Evolutionary conservation across 2,329 filamentous ascomycete genomes (phyloP), one percentile per base, ranked within the genome.

Genomic region (Diatrype stigma): DNA sequence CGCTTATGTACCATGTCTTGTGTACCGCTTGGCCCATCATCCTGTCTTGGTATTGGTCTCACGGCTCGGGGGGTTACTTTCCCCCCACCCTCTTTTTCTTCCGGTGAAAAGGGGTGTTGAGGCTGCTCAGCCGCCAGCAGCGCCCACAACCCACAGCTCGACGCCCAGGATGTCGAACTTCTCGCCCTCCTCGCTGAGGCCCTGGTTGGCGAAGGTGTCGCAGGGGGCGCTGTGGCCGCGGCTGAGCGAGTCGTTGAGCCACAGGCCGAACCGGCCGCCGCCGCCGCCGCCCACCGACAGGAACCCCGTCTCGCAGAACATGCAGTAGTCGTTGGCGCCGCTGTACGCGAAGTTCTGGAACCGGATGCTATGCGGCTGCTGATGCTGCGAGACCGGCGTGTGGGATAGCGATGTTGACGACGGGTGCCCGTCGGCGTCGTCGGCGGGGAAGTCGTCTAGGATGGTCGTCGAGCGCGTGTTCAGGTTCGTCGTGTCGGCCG

Each of bases 321-420:
- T 94, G 75, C 93, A 90, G 67, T 96, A 99, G 69, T 97, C 94
- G 68, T 99, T 97, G 38, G 96, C 82, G 5, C 94, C 94, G 51
- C 89, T 95, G 65, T 96, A 97, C 0, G 93, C 92, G 63, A 97
- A 99, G 0, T 93, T 93, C 71, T 96, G 96, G 79, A 99, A 99
- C 19, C 94, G 85, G 59, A 97, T 90, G 23, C 84, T 80, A 55
- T 93, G n/a, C n/a, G n/a, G n/a, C n/a, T n/a, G n/a, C n/a, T n/a
- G n/a, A n/a, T n/a, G 89, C 4, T 84, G 17, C 23, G 54, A 14
- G 37, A 57, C 50, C 26, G 46, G 35, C 6, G 6, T 21, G 50
- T 38, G 6, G 14, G 47, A 37, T 37, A 37, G 34, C 5, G 34
- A 37, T 59, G 55, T 64, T 54, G 58, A 58, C 51, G 54, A 30